These are phyloP conservation scores for Herpetospermum pedunculosum DNA, from an alignment of 306 rosid genomes.

Conservation along the genomic window DNA sequence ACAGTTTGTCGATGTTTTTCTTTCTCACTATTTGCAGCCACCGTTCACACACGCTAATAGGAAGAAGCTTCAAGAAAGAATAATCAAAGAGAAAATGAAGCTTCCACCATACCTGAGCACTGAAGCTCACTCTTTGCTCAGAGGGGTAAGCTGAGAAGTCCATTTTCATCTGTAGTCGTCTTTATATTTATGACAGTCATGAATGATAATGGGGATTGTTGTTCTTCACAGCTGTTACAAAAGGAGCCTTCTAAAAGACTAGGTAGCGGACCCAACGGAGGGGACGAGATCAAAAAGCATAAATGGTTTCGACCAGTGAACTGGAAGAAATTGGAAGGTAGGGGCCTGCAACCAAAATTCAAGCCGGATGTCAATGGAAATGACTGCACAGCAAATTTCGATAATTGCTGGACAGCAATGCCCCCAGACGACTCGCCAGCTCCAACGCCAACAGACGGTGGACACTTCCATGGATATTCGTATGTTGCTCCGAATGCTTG, in stretches of 20 bases:
- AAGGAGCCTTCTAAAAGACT: constrained; percentile 74
- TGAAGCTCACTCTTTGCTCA: constrained; percentile 89
- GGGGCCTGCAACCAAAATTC: constrained; percentile 70
- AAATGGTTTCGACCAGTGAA: constrained; percentile 77
- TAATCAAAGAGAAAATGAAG: constrained; percentile 79
- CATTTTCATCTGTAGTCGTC: neutral
- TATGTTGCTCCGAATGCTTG: constrained; percentile 78
- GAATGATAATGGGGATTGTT: constrained; percentile 1
- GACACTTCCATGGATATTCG: constrained; percentile 79
- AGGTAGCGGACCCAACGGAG: constrained; percentile 78
- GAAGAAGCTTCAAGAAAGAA: constrained; percentile 91
- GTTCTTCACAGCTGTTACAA: constrained; percentile 51
- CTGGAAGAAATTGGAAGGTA: constrained; percentile 86
- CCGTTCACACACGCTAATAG: constrained; percentile 71
- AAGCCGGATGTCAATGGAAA: constrained; percentile 76
- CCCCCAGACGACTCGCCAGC: constrained; percentile 86
- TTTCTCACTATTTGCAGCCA: constrained; percentile 44
- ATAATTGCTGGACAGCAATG: constrained; percentile 88
- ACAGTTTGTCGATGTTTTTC: neutral
- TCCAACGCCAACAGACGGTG: constrained; percentile 69
- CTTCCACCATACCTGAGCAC: constrained; percentile 62
- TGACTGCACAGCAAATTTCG: constrained; percentile 83
- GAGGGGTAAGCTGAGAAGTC: constrained; percentile 56
- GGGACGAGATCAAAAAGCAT: constrained; percentile 54
- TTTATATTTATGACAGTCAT: neutral